phyloP scores from a whole-genome alignment of 2,329 filamentous ascomycete species.

The Cordyceps pruinosa region DNA sequence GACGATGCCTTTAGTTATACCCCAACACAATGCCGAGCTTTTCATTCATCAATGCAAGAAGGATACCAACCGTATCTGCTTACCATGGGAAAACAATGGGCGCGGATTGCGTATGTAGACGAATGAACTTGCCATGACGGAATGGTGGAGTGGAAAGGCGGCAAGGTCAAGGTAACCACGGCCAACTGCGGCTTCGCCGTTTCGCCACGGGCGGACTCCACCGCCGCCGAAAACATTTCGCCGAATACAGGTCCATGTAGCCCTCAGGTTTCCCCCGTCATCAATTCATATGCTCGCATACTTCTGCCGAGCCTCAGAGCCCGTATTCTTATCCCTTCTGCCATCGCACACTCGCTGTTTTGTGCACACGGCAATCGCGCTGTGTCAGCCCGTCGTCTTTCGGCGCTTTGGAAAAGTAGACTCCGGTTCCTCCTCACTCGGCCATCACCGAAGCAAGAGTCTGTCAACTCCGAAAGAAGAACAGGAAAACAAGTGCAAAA shows the following conservation, averaged over 20 bases:
- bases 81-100: too few species aligned
- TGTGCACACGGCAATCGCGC: neutral
- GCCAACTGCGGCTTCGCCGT: neutral
- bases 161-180: neutral
- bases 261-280: neutral
- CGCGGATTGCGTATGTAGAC: too few species aligned
- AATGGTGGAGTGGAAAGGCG: too few species aligned
- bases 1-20: conserved; percentile 18
- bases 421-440: too few species aligned
- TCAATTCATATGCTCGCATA: neutral
- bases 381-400: neutral
- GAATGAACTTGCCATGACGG: neutral
- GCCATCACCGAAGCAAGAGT: too few species aligned
- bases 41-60: neutral
- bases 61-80: too few species aligned
- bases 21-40: conserved; percentile 12
- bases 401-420: neutral
- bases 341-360: neutral
- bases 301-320: neutral
- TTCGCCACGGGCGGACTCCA: neutral
- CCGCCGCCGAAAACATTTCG: neutral
- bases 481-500: neutral
- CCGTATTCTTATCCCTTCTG: neutral
- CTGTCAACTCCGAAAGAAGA: neutral
- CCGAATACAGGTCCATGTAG: neutral